Base-by-base conservation (phyloP, 1,284 basidiomycete species). In the Thelephora terrestris region DNA sequence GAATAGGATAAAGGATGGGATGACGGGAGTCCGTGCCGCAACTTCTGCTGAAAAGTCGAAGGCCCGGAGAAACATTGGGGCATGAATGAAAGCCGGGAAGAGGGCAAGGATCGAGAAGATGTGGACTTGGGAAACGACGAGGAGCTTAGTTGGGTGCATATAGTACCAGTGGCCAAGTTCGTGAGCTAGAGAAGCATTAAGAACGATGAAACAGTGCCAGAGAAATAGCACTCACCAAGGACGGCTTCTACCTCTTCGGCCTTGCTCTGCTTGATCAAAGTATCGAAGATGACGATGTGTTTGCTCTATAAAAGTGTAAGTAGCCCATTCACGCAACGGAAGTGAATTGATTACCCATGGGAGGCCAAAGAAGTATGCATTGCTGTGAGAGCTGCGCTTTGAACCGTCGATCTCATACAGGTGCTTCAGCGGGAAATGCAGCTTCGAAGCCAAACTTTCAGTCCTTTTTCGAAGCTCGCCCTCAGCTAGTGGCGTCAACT, bases 361-460 rank as follows among this genome's bases (percentile, higher is more conserved):
- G 14, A 95, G 75, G 51, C 92, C 91, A 57, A 91, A 94, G 73
- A 94, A 95, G 70, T 93, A 93, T 43, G 94, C 93, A 57, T 97
- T 98, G 54, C 85, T 90, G 68, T 98, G 95, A 2, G 88, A 86
- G 62, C 85, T 91, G 47, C 95, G 81, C 71, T 95, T 96, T 49
- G 88, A 92, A 24, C 96, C 95, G 61, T 99, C 95, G 58, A 98
- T 97, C 62, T 97, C 91, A 66, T 96, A 98, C 51, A 99, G 68
- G 63, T 96, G 85, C 64, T 86, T 95, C 52, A 98, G 73, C 0
- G 95, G 95, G 77, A 99, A 99, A 50, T 85, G 79, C 60, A 99
- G 84, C 60, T 82, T 81, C 37, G 67, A 61, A 0, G 91, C 88
- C 21, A 97, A 73, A 0, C 66, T 63, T 58, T 93, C 89, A 35